Evolutionary conservation across 257 asterid genomes (phyloP).

Genomic region (Nicotiana noctiflora): DNA sequence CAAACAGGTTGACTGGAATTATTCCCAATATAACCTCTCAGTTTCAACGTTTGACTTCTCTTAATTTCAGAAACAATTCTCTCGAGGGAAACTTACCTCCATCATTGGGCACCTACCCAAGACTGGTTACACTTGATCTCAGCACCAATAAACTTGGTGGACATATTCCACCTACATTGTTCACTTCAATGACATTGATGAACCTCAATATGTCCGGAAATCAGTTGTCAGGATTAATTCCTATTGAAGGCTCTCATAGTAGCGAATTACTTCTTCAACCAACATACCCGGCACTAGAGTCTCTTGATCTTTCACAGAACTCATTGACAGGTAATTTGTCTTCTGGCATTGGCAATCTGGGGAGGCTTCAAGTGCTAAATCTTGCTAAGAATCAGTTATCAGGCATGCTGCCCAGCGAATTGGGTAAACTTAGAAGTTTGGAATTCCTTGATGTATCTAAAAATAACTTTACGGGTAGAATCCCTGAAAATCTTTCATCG

Average conservation of each 20-base stretch:
- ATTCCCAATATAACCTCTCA: conserved; percentile 49
- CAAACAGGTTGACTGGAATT: conserved; percentile 63
- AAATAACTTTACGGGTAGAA: conserved; percentile 57
- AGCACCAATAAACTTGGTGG: conserved; percentile 73
- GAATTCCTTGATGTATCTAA: conserved; percentile 65
- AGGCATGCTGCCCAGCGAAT: conserved; percentile 60
- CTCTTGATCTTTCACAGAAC: conserved; percentile 74
- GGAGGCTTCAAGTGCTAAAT: conserved; percentile 59
- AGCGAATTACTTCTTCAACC: conserved; percentile 55
- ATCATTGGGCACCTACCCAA: conserved; percentile 36
- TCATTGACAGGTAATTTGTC: conserved; percentile 56
- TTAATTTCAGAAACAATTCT: conserved; percentile 61
- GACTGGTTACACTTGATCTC: conserved; percentile 49
- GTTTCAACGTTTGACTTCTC: conserved; percentile 41
- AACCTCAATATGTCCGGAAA: conserved; percentile 70
- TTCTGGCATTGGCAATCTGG: conserved; percentile 59
- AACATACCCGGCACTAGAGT: conserved; percentile 57
- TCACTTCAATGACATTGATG: conserved; percentile 46
- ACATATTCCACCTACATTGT: conserved; percentile 49
- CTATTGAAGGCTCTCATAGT: conserved; percentile 50
- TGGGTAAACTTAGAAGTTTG: conserved; percentile 53
- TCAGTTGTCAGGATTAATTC: conserved; percentile 60
- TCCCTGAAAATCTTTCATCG: conserved; percentile 54
- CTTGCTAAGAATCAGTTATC: conserved; percentile 61
- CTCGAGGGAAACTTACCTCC: conserved; percentile 51